Evolutionary conservation across 495 filamentous ascomycete species (phyloP).

Genomic region (Echria macrotheca): DNA sequence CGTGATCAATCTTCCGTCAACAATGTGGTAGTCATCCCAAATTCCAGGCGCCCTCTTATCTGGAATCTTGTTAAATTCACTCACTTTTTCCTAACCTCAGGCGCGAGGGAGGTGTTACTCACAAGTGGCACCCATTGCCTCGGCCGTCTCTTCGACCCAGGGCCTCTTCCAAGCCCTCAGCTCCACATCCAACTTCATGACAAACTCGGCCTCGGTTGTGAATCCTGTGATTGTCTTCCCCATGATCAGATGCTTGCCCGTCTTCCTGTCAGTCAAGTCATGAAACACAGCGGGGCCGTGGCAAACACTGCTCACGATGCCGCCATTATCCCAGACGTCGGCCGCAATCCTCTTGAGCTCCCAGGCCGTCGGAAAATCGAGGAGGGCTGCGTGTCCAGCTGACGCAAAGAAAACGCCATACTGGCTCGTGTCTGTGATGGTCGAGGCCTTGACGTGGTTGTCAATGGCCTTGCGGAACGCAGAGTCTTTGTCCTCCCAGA

Average conservation of each 20-base stretch:
- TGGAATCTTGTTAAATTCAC: slow-evolving; percentile 13
- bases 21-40: slow-evolving; percentile 44
- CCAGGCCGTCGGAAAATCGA: slow-evolving; percentile 40
- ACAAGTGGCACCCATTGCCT: slow-evolving; percentile 18
- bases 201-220: slow-evolving; percentile 38
- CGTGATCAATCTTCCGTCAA: slow-evolving; percentile 31
- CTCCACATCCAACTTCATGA: slow-evolving; percentile 32
- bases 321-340: slow-evolving; percentile 36
- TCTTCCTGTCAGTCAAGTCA: slow-evolving; percentile 31
- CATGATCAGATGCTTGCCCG: slow-evolving; percentile 37
- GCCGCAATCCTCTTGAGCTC: slow-evolving; percentile 35
- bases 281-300: slow-evolving; percentile 44
- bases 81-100: background rate
- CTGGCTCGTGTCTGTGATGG: slow-evolving; percentile 23
- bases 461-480: slow-evolving; percentile 41
- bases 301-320: slow-evolving; percentile 37
- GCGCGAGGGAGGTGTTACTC: slow-evolving; percentile 4
- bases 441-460: slow-evolving; percentile 29
- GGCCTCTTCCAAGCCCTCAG: slow-evolving; percentile 32
- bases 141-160: slow-evolving; percentile 32
- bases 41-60: slow-evolving; percentile 34
- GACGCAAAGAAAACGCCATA: slow-evolving; percentile 41
- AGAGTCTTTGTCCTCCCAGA: slow-evolving; percentile 36
- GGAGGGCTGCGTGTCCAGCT: slow-evolving; percentile 41
- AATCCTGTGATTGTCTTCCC: slow-evolving; percentile 42